Evolutionary conservation across 805 yeast genomes (phyloP).

Genomic region (Schizosaccharomyces osmophilus): DNA sequence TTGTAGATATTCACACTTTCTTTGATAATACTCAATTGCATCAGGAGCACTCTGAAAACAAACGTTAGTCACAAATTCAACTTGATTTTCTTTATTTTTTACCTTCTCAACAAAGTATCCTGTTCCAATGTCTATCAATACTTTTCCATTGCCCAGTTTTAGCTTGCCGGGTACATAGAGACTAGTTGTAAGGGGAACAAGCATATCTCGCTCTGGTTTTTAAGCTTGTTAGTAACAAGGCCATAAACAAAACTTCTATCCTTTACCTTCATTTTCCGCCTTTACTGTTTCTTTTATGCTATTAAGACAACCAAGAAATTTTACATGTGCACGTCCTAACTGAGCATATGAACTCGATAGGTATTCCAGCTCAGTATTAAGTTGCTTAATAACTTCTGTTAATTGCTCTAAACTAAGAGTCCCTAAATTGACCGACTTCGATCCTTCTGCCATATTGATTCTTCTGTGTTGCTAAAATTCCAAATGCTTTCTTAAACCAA

Average conservation of each 20-base stretch:
- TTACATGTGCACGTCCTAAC: constrained; percentile 53
- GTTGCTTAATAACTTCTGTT: constrained; percentile 53
- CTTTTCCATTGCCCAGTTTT: constrained; percentile 30
- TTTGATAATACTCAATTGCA: background rate
- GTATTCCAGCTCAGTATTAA: constrained; percentile 70
- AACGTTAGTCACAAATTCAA: no score
- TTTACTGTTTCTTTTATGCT: constrained; percentile 34
- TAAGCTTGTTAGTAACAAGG: background rate
- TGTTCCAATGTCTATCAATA: constrained; percentile 84
- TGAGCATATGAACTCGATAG: constrained; percentile 66
- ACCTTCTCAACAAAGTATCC: constrained; percentile 77
- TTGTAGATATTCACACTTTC: background rate
- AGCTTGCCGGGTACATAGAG: constrained; percentile 72
- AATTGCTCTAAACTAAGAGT: constrained; percentile 65
- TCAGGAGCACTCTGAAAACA: background rate
- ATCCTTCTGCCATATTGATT: background rate
- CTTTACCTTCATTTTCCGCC: constrained; percentile 17
- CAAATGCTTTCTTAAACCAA: no score
- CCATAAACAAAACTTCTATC: background rate
- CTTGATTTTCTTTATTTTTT: background rate
- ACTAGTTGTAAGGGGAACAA: constrained; percentile 76
- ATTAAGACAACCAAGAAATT: constrained; percentile 55
- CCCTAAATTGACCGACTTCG: constrained; percentile 29
- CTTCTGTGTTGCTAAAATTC: background rate
- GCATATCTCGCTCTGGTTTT: constrained; percentile 22